Conservation (phyloP, 257 asterid genomes). For the Solanum megistacrolobum region DNA sequence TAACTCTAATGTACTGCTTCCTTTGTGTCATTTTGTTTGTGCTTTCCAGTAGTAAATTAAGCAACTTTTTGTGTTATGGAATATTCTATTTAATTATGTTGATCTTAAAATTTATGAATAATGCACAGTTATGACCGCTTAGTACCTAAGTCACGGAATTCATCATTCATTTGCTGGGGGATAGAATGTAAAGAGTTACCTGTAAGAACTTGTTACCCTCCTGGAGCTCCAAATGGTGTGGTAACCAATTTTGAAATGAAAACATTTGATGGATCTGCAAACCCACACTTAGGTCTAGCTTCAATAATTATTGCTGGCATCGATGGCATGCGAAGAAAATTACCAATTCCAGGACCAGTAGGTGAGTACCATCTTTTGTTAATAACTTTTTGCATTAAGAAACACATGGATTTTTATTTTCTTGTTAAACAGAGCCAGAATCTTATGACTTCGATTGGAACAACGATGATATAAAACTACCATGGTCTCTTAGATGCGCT, state of each 20-base stretch:
- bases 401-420: background rate
- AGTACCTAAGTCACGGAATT: constrained; percentile 79
- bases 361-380: constrained; percentile 28
- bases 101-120: background rate
- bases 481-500: constrained; percentile 59
- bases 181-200: constrained; percentile 73
- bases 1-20: background rate
- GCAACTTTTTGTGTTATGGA: too few relatives aligned
- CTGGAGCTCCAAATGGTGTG: constrained; percentile 65
- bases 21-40: background rate
- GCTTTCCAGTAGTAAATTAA: too few relatives aligned
- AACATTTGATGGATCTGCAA: constrained; percentile 76
- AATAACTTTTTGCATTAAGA: background rate
- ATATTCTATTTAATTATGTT: too few relatives aligned
- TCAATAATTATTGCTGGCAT: constrained; percentile 67
- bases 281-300: constrained; percentile 82
- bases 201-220: constrained; percentile 68
- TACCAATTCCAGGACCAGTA: constrained; percentile 56
- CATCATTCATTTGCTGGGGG: constrained; percentile 91
- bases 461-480: constrained; percentile 30
- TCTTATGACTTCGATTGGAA: constrained; percentile 53
- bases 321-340: constrained; percentile 54
- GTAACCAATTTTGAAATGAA: constrained; percentile 78
- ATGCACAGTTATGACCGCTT: constrained; percentile 69
- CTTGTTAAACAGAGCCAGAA: constrained; percentile 36